phyloP scores from a whole-genome alignment of 2,329 filamentous ascomycete genomes.

The Nemania sp. region DNA sequence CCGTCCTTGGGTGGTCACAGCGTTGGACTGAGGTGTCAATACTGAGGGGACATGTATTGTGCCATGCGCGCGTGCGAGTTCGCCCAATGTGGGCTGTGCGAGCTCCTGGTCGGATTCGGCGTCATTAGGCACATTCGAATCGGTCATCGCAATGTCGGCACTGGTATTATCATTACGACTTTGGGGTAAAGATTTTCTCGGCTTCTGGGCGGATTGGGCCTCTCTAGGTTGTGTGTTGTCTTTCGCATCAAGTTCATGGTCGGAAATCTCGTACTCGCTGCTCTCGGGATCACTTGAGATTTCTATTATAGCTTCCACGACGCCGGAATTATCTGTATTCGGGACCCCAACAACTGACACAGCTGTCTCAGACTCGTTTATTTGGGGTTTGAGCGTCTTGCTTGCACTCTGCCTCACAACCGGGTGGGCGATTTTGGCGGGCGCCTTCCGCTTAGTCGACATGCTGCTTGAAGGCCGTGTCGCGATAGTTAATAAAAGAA shows the following conservation, averaged over 20 bases:
- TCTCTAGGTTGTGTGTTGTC: conserved; percentile 24
- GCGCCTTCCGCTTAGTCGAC: conserved; percentile 72
- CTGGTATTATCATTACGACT: conserved; percentile 47
- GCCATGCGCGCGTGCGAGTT: conserved; percentile 80
- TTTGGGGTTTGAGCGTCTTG: conserved; percentile 60
- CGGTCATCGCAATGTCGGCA: conserved; percentile 49
- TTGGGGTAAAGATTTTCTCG: conserved; percentile 39
- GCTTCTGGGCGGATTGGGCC: conserved; percentile 25
- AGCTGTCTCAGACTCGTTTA: conserved; percentile 70
- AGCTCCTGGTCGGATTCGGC: conserved; percentile 62
- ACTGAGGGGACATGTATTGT: conserved; percentile 80
- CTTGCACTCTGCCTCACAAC: conserved; percentile 66
- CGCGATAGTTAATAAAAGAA: not conserved
- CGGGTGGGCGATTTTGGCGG: conserved; percentile 68
- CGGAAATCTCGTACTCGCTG: conserved; percentile 60
- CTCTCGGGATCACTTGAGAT: conserved; percentile 68
- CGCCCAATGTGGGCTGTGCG: conserved; percentile 81
- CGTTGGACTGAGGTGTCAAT: conserved; percentile 58
- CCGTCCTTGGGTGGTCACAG: conserved; percentile 59
- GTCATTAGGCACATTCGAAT: conserved; percentile 47
- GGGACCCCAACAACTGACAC: conserved; percentile 60
- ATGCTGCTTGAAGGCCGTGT: conserved; percentile 51
- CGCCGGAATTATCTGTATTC: conserved; percentile 51
- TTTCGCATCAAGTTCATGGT: conserved; percentile 54
- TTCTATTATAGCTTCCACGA: conserved; percentile 61